Conservation (phyloP, 2,329 filamentous ascomycete genomes). For the Myriosclerotinia scirpicola region DNA sequence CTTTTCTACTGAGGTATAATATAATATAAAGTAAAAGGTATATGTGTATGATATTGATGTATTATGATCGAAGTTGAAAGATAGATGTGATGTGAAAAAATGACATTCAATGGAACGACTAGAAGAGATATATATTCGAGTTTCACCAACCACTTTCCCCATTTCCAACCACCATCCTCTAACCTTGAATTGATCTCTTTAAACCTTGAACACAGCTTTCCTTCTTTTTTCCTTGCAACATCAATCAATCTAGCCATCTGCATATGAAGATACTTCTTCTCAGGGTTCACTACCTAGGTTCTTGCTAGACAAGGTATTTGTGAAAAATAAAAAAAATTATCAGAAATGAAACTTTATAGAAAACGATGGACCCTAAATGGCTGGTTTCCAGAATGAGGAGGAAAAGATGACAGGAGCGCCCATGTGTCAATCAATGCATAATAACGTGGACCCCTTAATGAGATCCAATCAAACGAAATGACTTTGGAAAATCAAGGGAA, state of each 20-base stretch:
- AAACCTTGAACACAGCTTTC: constrained; percentile 4
- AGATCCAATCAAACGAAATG: constrained; percentile 8
- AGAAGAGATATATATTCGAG: constrained; percentile 19
- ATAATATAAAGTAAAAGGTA: neutral
- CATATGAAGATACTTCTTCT: constrained; percentile 15
- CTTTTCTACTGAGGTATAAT: neutral
- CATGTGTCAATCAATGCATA: constrained; percentile 24
- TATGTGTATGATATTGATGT: neutral
- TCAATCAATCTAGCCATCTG: constrained; percentile 14
- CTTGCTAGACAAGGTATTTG: constrained; percentile 1
- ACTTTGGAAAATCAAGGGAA: constrained; percentile 12
- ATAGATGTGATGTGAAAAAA: neutral
- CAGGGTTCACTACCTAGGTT: neutral
- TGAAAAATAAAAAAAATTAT: neutral
- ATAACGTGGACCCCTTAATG: constrained; percentile 11
- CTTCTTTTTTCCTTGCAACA: constrained; percentile 1
- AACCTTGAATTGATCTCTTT: constrained; percentile 8
- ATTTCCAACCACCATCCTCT: constrained; percentile 6
- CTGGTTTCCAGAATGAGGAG: neutral
- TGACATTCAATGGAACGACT: neutral
- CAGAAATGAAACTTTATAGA: neutral
- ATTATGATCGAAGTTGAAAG: constrained; percentile 15
- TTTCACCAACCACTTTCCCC: constrained; percentile 18
- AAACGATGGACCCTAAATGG: constrained; percentile 1
- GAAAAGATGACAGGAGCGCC: constrained; percentile 12